Evolutionary conservation across 495 filamentous ascomycete species (phyloP), one percentile per base, ranked within the genome.

Genomic region (Lophiotrema nucula): DNA sequence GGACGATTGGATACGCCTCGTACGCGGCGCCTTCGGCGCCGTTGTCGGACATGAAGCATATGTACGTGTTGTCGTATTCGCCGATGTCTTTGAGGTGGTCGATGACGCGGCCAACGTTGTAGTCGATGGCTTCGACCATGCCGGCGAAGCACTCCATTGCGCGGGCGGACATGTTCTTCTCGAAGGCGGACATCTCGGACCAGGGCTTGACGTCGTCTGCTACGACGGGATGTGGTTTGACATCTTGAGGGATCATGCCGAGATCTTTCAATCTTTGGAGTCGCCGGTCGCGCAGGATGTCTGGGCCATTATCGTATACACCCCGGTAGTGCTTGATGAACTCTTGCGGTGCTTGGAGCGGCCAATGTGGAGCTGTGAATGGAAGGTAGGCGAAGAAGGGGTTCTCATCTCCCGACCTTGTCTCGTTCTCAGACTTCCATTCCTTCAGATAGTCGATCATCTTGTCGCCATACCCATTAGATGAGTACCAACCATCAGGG

Each of bases 11-110:
- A 49, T 80, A 78, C 11, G 82, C 81, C 57, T 85, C 82, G 53
- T 83, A 79, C 33, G 79, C 74, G 23, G 79, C 79, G 19, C 82
- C 83, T 56, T 85, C 83, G 31, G 83, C 83, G n/a, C 82, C 82
- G 56, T 85, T 85, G 65, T 85, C 81, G 28, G 77, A 80, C 77
- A 86, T 80, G 72, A 85, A 85, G 64, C 80, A 76, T 25, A 85
- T 74, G 44, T 83, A 81, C 4, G 83, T 85, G 64, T 85, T 84
- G 63, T 86, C 81, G 1, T 83, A 72, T 63, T 87, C 83, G 49
- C 75, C 79, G 22, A 77, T 83, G 16, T 73, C 67, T 31, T 78
- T 70, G 8, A 84, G 71, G 58, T 83, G 81, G 23, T 79, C 68
- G 50, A 83, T 72, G 1, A 84, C 78, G 53, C 79, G 79, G 31